Evolutionary conservation across 352 stramenopile species (phyloP).

Genomic region (Thraustochytrium sp.): DNA sequence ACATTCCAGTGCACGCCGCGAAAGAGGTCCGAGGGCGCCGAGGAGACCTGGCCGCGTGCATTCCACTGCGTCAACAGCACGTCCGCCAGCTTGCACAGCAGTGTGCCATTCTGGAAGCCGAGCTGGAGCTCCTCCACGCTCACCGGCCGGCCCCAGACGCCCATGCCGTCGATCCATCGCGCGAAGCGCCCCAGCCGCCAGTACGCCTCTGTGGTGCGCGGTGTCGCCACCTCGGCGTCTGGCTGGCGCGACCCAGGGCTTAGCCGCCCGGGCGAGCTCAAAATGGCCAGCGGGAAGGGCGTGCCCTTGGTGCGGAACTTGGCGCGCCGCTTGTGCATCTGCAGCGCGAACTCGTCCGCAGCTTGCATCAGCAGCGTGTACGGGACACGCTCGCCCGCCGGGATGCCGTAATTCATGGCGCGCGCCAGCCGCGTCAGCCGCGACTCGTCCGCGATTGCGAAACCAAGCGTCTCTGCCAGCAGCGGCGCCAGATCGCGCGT

Average conservation of each 20-base stretch:
- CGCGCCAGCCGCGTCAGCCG: background rate
- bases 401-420: background rate
- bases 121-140: background rate
- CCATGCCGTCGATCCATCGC: background rate
- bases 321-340: background rate
- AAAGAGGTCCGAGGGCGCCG: background rate
- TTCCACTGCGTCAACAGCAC: background rate
- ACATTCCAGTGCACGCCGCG: background rate
- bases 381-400: background rate
- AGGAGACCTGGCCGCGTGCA: background rate
- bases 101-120: constrained; percentile 7
- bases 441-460: background rate
- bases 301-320: background rate
- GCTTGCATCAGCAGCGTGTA: background rate
- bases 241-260: background rate
- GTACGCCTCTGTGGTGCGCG: background rate
- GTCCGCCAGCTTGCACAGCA: constrained; percentile 6
- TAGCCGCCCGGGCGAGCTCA: background rate
- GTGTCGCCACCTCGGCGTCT: background rate
- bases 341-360: constrained; percentile 17
- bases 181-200: background rate
- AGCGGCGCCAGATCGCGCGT: background rate
- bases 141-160: background rate
- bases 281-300: constrained; percentile 7
- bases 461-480: background rate